A percentile compares a stretch with the other conserved stretches of the same genome.
phyloP scores from a whole-genome alignment of 306 rosid species.

The Dicorynia guianensis region DNA sequence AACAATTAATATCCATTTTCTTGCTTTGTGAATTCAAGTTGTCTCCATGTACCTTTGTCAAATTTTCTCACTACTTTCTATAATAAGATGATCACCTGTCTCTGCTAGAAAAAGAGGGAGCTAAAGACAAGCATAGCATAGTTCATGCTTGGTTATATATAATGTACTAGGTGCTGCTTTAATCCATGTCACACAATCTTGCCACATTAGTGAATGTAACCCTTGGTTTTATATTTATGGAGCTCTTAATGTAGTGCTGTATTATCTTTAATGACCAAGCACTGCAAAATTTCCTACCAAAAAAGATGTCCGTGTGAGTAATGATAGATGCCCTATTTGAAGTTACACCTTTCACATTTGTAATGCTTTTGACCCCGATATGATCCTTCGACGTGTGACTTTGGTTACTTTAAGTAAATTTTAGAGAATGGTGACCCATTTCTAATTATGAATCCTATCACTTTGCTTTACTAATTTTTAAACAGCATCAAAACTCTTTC shows the following conservation, averaged over 20 bases:
- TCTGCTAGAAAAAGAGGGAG: slow-evolving; percentile 26
- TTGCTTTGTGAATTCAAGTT: slow-evolving; percentile 39
- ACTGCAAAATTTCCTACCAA: not conserved
- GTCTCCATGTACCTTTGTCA: slow-evolving; percentile 28
- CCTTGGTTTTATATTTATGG: not conserved
- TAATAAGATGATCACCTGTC: slow-evolving; percentile 33
- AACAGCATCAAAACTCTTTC: no score
- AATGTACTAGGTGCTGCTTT: slow-evolving; percentile 9
- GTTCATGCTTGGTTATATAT: slow-evolving; percentile 34
- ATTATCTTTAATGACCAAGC: not conserved
- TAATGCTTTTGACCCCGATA: no score
- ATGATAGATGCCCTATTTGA: no score
- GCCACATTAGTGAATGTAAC: not conserved
- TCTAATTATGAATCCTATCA: no score
- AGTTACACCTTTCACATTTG: no score
- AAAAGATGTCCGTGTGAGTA: not conserved
- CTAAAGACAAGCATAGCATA: slow-evolving; percentile 31
- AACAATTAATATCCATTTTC: slow-evolving; percentile 32
- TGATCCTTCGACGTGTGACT: no score
- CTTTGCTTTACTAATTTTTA: no score
- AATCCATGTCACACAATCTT: not conserved
- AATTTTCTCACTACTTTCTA: slow-evolving; percentile 29
- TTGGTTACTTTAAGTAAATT: no score
- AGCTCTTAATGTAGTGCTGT: not conserved
- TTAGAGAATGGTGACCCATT: no score